Evolutionary conservation across 768 basidiomycete genomes (phyloP).

Genomic region (Leucocoprinus birnbaumii): DNA sequence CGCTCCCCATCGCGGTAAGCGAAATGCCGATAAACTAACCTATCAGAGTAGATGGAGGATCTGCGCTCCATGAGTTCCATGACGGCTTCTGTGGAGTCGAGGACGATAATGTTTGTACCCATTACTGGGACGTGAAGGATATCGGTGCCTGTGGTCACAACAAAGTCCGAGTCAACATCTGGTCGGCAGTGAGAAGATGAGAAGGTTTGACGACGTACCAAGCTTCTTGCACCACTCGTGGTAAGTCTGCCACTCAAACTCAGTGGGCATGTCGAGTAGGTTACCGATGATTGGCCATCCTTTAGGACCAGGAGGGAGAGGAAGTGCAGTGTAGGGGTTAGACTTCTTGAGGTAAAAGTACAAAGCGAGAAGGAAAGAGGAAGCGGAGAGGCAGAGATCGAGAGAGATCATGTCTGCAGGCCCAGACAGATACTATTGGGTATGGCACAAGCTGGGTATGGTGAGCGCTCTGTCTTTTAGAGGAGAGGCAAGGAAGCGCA

Average conservation of each 20-base stretch:
- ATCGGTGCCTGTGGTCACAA: constrained; percentile 21
- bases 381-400: constrained; percentile 14
- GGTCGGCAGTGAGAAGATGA: neutral
- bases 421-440: neutral
- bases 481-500: too few species aligned
- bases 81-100: constrained; percentile 35
- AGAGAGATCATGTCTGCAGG: constrained; percentile 10
- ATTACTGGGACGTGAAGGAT: constrained; percentile 25
- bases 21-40: constrained; percentile 19
- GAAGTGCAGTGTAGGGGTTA: constrained; percentile 12
- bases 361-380: constrained; percentile 17
- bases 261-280: constrained; percentile 34
- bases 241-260: constrained; percentile 34
- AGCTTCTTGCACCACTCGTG: constrained; percentile 36
- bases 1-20: neutral
- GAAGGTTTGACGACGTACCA: constrained; percentile 22
- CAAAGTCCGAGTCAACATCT: too few species aligned
- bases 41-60: constrained; percentile 37
- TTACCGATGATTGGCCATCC: constrained; percentile 39
- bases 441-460: too few species aligned
- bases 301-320: constrained; percentile 40
- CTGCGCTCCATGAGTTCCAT: constrained; percentile 40
- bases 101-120: constrained; percentile 23
- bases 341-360: constrained; percentile 18
- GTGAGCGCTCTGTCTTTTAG: too few species aligned